phyloP scores from a whole-genome alignment of 768 basidiomycete species.

The Terana coerulea region DNA sequence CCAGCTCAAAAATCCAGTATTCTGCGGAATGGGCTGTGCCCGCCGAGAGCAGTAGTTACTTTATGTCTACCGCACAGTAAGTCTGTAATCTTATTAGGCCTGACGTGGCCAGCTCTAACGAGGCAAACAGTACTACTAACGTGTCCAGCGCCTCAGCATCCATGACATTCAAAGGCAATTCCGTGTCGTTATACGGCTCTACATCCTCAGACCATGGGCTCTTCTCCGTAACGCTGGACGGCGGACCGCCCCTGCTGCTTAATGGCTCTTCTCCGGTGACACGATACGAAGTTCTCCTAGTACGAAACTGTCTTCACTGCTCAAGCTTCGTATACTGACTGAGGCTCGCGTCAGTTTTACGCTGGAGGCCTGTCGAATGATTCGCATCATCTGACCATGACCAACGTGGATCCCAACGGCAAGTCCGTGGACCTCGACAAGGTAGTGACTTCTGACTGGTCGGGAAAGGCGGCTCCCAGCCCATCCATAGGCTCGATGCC shows the following conservation, averaged over 20 bases:
- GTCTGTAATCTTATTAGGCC: no score
- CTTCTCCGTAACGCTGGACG: slow-evolving; percentile 6
- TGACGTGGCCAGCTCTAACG: background rate
- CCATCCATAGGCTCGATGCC: background rate
- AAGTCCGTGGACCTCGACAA: background rate
- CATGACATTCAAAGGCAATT: background rate
- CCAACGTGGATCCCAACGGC: background rate
- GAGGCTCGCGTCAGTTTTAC: no score
- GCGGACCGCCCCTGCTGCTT: background rate
- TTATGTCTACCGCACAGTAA: background rate
- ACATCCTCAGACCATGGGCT: slow-evolving; percentile 8
- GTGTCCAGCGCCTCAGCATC: background rate
- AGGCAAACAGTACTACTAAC: background rate
- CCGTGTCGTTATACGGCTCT: slow-evolving; percentile 1
- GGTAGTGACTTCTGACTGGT: background rate
- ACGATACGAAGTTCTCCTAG: slow-evolving; percentile 6
- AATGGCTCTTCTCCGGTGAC: slow-evolving; percentile 3
- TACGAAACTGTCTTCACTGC: no score
- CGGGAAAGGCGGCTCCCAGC: background rate
- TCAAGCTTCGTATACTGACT: no score
- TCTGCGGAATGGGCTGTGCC: no score
- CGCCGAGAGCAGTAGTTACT: background rate
- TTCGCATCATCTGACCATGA: background rate
- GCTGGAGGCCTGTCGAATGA: background rate
- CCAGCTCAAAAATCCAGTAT: no score